Evolutionary conservation across 2,329 filamentous ascomycete species (phyloP), one percentile per base, ranked within the genome.

Genomic region (Ilyonectria destructans): DNA sequence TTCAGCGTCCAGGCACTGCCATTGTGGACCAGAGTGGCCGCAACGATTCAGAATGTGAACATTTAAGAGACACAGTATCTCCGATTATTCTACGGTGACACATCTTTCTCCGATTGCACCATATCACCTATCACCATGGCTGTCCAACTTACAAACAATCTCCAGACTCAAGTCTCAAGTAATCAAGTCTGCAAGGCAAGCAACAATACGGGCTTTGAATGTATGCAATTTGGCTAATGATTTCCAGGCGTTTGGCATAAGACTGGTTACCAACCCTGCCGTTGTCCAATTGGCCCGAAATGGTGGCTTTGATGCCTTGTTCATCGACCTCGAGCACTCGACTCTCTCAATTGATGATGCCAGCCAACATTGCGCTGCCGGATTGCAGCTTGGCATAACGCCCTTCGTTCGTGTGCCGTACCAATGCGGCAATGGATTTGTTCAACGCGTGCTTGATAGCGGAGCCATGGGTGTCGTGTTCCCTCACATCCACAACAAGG

Each of bases 291-390:
- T 82, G 5, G 81, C 80, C 0, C 70, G 74, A 48, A 72, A 77
- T 23, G 75, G 75, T 4, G 79, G 79, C 21, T 82, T 77, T 57
- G 77, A 83, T 55, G 67, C 77, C 8, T 68, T 83, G 0, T 82
- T 82, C 70, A 81, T 83, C 62, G 81, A 83, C 35, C 71, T 82
- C 7, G 80, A 83, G 68, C 81, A 82, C 51, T 77, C 78, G 6
- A 71, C 69, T 3, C 67, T 82, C 2, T 78, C 78, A 0, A 57
- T 80, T 3, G 69, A 74, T 19, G 75, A 81, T 21, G 76, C 76
- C 1, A 77, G 75, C 62, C 72, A 74, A 13, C 69, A 80, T 1
- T 79, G 77, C 62, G 71, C 65, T 4, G 70, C 75, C 1, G 78
- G 71, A 0, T 63, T 79, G 6, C 63, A 65, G 1, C 62, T 63